Conservation (phyloP, 208 protist genomes). For the Tritrichomonas foetus region DNA sequence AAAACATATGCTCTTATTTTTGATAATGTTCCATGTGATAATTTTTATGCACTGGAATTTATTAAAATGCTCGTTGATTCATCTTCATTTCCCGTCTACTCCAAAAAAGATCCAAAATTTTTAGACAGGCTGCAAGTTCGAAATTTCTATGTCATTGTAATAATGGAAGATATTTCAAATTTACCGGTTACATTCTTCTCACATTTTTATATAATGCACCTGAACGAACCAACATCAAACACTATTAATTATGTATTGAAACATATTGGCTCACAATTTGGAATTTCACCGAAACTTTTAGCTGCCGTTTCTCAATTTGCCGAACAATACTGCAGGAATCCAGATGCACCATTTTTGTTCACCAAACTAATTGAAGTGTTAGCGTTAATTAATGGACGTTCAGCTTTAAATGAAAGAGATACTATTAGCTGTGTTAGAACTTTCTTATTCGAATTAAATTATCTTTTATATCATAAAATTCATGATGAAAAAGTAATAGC, state of each 20-base stretch:
- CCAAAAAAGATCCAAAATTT: background rate
- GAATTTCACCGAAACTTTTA: background rate
- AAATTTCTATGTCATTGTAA: background rate
- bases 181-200: background rate
- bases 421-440: background rate
- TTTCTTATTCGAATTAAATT: background rate
- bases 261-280: background rate
- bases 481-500: background rate
- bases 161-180: background rate
- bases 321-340: background rate
- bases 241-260: background rate
- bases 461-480: background rate
- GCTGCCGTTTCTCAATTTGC: background rate
- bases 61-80: background rate
- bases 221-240: background rate
- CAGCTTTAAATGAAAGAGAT: background rate
- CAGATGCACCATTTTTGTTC: too few relatives aligned
- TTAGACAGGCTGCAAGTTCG: background rate
- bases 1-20: background rate
- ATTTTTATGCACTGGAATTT: background rate
- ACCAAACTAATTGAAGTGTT: background rate
- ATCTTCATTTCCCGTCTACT: background rate
- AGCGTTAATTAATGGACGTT: background rate
- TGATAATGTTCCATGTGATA: background rate
- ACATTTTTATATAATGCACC: background rate